A percentile compares a stretch with the other conserved stretches of the same genome.
Evolutionary conservation across 2,329 filamentous ascomycete genomes (phyloP).

Genomic region (Ceratocystis eucalypticola): DNA sequence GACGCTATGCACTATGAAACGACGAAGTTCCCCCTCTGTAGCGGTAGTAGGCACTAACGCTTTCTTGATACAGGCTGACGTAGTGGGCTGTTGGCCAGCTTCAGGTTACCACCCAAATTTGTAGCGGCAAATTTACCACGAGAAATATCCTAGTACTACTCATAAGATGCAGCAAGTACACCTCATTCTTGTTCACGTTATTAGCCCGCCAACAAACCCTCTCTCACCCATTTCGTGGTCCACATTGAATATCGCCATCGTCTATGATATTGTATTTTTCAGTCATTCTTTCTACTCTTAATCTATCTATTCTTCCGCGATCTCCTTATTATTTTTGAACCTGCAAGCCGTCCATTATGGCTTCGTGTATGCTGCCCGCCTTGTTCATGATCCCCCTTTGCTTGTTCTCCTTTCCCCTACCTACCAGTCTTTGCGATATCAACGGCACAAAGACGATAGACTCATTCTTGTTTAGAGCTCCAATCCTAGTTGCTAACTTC

Average conservation of each 20-base stretch:
- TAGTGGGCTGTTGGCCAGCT: too few species aligned
- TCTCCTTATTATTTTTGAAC: background rate
- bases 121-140: too few species aligned
- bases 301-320: background rate
- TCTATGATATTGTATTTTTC: background rate
- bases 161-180: background rate
- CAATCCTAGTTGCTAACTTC: background rate
- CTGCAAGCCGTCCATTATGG: slow-evolving; percentile 11
- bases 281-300: background rate
- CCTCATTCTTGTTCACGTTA: background rate
- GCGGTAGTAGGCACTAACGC: too few species aligned
- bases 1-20: too few species aligned
- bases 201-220: background rate
- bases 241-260: background rate
- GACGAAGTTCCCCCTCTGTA: too few species aligned
- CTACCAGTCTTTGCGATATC: slow-evolving; percentile 8
- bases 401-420: background rate
- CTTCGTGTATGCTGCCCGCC: slow-evolving; percentile 18
- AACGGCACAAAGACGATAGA: background rate
- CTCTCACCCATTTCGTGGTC: background rate
- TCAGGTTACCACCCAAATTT: too few species aligned
- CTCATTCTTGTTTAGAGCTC: background rate
- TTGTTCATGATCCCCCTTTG: background rate
- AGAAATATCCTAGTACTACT: too few species aligned
- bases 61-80: too few species aligned